Conservation (phyloP, 1,139 yeast species). For the Sugiyamaella paludigena region DNA sequence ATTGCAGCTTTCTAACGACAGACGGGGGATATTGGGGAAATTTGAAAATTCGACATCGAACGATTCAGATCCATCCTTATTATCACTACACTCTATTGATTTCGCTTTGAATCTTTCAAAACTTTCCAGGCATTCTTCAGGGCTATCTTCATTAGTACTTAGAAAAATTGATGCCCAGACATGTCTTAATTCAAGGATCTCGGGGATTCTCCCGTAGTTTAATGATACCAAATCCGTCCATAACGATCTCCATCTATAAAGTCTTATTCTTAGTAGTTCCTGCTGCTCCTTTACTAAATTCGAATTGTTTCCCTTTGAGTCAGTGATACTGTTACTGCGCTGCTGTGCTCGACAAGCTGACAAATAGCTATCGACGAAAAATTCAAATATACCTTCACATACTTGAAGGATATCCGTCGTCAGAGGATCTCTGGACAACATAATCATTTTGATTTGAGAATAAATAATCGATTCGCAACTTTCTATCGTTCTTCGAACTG, state of each 20-base stretch:
- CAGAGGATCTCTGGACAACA: constrained; percentile 1
- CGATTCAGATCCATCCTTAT: constrained; percentile 19
- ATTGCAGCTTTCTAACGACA: constrained; percentile 52
- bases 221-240: constrained; percentile 23
- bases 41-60: constrained; percentile 39
- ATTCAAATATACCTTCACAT: constrained; percentile 50
- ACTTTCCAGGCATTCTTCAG: constrained; percentile 30
- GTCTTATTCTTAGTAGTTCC: constrained; percentile 23
- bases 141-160: constrained; percentile 38
- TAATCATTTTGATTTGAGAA: constrained; percentile 8
- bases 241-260: constrained; percentile 26
- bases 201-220: not conserved
- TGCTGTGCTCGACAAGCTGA: not conserved
- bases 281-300: no score
- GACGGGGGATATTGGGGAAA: constrained; percentile 52
- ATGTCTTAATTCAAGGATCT: constrained; percentile 29
- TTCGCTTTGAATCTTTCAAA: constrained; percentile 25
- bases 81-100: constrained; percentile 18
- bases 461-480: constrained; percentile 25
- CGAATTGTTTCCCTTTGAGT: no score
- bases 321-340: no score
- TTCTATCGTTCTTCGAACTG: constrained; percentile 23
- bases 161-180: constrained; percentile 44
- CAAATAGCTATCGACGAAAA: constrained; percentile 50
- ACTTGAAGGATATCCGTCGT: constrained; percentile 16